These are phyloP conservation scores for Aspergillus quadrilineatus DNA, from an alignment of 2,329 filamentous ascomycete species.

Conservation along the genomic window DNA sequence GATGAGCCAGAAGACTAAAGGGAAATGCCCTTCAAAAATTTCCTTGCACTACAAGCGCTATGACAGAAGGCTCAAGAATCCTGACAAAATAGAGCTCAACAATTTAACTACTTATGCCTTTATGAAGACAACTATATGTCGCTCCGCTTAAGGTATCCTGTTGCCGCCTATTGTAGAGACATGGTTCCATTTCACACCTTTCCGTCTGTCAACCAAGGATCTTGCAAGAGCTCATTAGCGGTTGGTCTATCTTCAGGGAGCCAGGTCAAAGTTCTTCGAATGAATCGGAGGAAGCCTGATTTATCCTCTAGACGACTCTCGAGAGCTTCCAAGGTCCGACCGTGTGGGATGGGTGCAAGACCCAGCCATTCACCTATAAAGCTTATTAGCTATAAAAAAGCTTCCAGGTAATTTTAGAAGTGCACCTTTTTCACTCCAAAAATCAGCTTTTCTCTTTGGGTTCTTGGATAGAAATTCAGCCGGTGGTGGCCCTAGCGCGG, in stretches of 20 bases:
- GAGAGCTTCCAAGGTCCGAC: slow-evolving; percentile 22
- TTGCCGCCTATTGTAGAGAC: too few relatives aligned
- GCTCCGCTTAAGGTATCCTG: too few relatives aligned
- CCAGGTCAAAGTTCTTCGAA: slow-evolving; percentile 39
- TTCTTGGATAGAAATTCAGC: background rate
- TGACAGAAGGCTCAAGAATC: too few relatives aligned
- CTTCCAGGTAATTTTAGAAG: slow-evolving; percentile 39
- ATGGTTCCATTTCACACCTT: background rate
- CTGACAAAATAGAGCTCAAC: too few relatives aligned
- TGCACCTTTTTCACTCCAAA: background rate
- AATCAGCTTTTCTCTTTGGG: background rate
- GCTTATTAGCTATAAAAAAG: slow-evolving; percentile 35
- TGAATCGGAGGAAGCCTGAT: slow-evolving; percentile 34
- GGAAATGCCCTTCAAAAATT: too few relatives aligned
- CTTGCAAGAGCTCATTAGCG: slow-evolving; percentile 36
- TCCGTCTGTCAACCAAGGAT: slow-evolving; percentile 32
- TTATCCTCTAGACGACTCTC: slow-evolving; percentile 21
- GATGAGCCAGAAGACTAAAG: too few relatives aligned
- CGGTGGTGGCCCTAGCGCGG: background rate
- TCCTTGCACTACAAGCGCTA: too few relatives aligned
- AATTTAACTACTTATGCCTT: too few relatives aligned
- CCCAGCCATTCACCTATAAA: slow-evolving; percentile 30
- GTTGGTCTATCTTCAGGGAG: slow-evolving; percentile 35
- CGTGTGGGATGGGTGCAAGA: slow-evolving; percentile 28
- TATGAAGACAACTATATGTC: too few relatives aligned